Base-by-base conservation (phyloP, 495 filamentous ascomycete species). In the Bryoglossum gracile region DNA sequence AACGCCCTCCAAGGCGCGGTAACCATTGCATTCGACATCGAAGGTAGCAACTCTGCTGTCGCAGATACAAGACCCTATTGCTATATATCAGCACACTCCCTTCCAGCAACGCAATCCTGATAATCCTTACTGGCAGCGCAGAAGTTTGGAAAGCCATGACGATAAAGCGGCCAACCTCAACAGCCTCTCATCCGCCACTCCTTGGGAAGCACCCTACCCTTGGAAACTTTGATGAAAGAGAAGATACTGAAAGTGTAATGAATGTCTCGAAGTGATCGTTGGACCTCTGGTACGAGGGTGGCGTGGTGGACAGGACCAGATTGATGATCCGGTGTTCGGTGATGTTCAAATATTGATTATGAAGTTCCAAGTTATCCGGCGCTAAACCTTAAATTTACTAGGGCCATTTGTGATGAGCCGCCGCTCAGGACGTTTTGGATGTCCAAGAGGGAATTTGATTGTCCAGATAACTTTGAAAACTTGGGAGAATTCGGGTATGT, bases 31-130 rank as follows among this genome's bases (percentile, higher is more conserved):
- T 64, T 70, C 32, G 70, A 65, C 49, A 81, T 66, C 14, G 75
- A 74, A 18, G 78, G 76, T 74, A 72, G 78, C 50, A 78, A 49
- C 34, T 78, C 73, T 40, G 69, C 63, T 2, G 74, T 71, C 48
- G 69, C 69, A 32, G 72, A 69, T 41, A 69, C 70, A 44, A 78
- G 64, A 43, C 61, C 66, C 70, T 75, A 62, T 13, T 61, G 48
- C 8, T 8, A 1, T 1, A 4, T 19, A 23, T 42, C 22, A 42
- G 22, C 6, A 26, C 8, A 42, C 9, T 9, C 1, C 38, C 18
- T n/a, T 25, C 18, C 38, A 8, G 22, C 22, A 3, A 24, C 11
- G 22, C 13, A 25, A 42, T 4, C n/a, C n/a, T n/a, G n/a, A 14
- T 22, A 26, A 16, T 23, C 56, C 68, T 54, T 52, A 72, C 69